These are phyloP conservation scores for Fusarium sp. DNA, from an alignment of 2,329 filamentous ascomycete genomes.

Conservation along the genomic window DNA sequence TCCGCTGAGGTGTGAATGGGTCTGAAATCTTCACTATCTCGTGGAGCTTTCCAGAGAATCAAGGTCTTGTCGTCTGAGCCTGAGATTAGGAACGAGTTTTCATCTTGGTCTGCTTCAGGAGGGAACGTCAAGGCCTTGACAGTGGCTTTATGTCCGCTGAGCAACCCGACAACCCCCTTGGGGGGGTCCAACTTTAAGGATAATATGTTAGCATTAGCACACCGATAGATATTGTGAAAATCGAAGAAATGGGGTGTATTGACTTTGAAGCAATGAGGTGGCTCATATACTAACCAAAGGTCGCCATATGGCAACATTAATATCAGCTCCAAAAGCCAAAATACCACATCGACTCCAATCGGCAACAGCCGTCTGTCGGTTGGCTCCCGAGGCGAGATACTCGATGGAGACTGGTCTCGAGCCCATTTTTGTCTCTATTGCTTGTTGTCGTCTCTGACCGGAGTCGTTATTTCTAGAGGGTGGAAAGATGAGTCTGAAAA, in stretches of 20 bases:
- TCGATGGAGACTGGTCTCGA: conserved; percentile 55
- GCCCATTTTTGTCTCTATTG: conserved; percentile 48
- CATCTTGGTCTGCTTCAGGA: conserved; percentile 60
- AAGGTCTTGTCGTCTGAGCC: conserved; percentile 86
- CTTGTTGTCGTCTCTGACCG: conserved; percentile 13
- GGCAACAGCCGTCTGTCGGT: conserved; percentile 88
- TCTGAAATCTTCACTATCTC: conserved; percentile 49
- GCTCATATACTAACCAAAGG: conserved; percentile 71
- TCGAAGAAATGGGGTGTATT: conserved; percentile 14
- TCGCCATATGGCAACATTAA: conserved; percentile 90
- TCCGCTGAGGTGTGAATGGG: conserved; percentile 68
- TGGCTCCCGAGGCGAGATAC: conserved; percentile 84
- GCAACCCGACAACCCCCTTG: conserved; percentile 73
- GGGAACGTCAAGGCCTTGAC: conserved; percentile 90
- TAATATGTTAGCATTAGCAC: conserved; percentile 21
- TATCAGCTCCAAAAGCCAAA: conserved; percentile 89
- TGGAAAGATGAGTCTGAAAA: conserved; percentile 53
- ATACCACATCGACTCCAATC: conserved; percentile 85
- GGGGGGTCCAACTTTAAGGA: conserved; percentile 52
- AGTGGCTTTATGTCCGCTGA: conserved; percentile 81
- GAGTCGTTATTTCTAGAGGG: conserved; percentile 23
- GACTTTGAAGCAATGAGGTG: conserved; percentile 21
- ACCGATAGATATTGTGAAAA: not conserved
- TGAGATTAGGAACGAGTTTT: conserved; percentile 74
- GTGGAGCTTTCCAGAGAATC: conserved; percentile 73